These are phyloP conservation scores for Quercus phellos DNA, from an alignment of 331 rosid genomes.

Conservation along the genomic window DNA sequence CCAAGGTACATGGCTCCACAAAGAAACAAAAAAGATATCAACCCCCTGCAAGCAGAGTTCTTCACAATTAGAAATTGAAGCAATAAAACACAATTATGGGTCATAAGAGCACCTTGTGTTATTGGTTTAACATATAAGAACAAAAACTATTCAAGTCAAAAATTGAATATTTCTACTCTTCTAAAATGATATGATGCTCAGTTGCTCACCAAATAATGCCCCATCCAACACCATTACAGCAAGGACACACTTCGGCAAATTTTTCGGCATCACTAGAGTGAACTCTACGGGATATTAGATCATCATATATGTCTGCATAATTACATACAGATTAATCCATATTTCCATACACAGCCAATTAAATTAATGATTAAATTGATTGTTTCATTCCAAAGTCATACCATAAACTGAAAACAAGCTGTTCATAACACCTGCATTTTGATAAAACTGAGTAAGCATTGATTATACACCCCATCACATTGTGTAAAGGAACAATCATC, in stretches of 20 bases:
- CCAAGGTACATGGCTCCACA: conserved; percentile 39
- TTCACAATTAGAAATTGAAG: background rate
- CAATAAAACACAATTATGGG: background rate
- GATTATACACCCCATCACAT: background rate
- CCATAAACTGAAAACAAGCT: conserved; percentile 9
- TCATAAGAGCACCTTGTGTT: background rate
- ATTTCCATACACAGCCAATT: background rate
- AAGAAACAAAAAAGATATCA: conserved; percentile 29
- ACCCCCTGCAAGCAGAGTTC: conserved; percentile 21
- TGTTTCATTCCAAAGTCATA: conserved; percentile 1
- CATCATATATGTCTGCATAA: conserved; percentile 6
- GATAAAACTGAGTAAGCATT: background rate
- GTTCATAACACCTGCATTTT: conserved; percentile 4
- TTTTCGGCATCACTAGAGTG: conserved; percentile 3
- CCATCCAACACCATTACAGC: conserved; percentile 8
- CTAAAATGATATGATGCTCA: background rate
- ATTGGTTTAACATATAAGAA: background rate
- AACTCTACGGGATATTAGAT: conserved; percentile 2
- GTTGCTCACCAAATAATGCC: background rate
- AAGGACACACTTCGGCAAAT: background rate
- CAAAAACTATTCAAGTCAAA: background rate
- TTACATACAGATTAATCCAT: background rate
- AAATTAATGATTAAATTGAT: background rate
- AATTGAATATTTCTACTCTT: background rate
- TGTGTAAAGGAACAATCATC: background rate